A percentile compares a stretch with the other conserved stretches of the same genome.
phyloP scores from a whole-genome alignment of 2,329 filamentous ascomycete species.

The Trichoderma atrobrunneum region DNA sequence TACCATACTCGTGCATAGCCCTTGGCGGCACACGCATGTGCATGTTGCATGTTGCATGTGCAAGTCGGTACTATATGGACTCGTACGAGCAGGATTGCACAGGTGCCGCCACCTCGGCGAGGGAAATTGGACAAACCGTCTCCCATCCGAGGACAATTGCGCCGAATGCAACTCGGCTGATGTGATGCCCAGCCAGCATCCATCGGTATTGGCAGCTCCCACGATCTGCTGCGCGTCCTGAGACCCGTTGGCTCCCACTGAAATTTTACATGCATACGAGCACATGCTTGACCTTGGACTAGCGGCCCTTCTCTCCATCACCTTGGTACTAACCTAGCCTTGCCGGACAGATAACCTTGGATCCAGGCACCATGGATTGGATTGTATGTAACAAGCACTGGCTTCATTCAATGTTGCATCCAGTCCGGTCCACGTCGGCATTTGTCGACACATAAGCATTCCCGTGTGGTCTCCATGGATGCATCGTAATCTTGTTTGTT shows the following conservation, averaged over 20 bases:
- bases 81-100: constrained; percentile 1
- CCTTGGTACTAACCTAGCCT: not conserved
- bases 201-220: not conserved
- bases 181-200: not conserved
- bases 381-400: not conserved
- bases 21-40: not conserved
- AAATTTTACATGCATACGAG: constrained; percentile 8
- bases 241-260: constrained; percentile 1
- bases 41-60: not conserved
- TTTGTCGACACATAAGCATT: not conserved
- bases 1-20: not conserved
- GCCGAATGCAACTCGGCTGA: not conserved
- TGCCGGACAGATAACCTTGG: not conserved
- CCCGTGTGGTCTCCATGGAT: not conserved
- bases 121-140: not conserved
- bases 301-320: not conserved
- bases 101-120: constrained; percentile 8
- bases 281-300: not conserved
- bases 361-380: not conserved
- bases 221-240: not conserved
- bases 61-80: not conserved
- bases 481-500: not conserved
- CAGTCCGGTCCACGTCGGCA: not conserved
- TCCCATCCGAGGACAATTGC: not conserved
- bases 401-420: not conserved